These are phyloP conservation scores for Gonapodya sp. DNA, from an alignment of 192 early-diverging fungal genomes.

Conservation along the genomic window DNA sequence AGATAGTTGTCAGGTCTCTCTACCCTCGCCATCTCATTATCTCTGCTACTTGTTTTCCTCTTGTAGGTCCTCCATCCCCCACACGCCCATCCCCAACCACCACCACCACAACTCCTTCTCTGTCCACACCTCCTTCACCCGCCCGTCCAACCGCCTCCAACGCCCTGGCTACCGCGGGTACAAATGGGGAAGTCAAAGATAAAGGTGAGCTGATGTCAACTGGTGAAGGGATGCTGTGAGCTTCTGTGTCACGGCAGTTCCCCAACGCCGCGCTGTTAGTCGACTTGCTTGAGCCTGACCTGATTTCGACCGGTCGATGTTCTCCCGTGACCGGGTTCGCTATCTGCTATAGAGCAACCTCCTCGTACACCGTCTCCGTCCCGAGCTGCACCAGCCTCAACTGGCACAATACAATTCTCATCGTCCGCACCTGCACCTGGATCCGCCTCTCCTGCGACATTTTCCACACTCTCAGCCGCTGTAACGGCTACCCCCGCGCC, in stretches of 20 bases:
- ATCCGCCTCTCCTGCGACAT: not conserved
- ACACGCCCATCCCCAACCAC: not conserved
- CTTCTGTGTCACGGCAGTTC: too few relatives aligned
- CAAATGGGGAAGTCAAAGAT: too few relatives aligned
- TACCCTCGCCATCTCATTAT: too few relatives aligned
- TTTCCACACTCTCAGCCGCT: not conserved
- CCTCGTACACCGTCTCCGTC: not conserved
- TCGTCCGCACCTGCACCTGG: not conserved
- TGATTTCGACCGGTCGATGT: too few relatives aligned
- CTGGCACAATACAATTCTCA: not conserved
- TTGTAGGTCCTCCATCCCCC: not conserved
- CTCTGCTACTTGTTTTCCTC: too few relatives aligned
- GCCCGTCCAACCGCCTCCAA: not conserved
- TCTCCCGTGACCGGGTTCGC: too few relatives aligned
- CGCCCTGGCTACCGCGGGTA: not conserved
- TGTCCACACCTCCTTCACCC: not conserved
- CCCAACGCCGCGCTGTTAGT: too few relatives aligned
- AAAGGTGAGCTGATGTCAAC: too few relatives aligned
- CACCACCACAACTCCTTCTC: not conserved
- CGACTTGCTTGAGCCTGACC: too few relatives aligned
- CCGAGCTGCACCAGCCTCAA: not conserved
- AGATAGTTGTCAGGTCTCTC: too few relatives aligned
- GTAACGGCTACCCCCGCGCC: not conserved
- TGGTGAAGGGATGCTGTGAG: too few relatives aligned
- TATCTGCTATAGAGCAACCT: too few relatives aligned